phyloP scores from a whole-genome alignment of 768 basidiomycete genomes.

The Boletus reticulatus region DNA sequence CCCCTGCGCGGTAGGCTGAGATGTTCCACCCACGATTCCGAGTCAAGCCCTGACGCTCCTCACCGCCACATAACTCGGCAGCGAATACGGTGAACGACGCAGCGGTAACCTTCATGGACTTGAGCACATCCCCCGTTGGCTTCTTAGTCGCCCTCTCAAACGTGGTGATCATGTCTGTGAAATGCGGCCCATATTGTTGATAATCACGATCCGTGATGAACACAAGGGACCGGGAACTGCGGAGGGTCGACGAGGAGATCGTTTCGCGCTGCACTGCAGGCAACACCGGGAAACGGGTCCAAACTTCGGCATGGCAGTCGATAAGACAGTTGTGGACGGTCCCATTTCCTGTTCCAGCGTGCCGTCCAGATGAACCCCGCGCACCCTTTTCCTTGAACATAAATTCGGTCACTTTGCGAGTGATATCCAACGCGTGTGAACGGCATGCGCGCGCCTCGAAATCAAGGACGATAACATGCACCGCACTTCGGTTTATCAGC shows the following conservation, averaged over 20 bases:
- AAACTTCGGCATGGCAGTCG: constrained; percentile 54
- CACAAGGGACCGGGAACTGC: constrained; percentile 34
- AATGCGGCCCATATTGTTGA: constrained; percentile 40
- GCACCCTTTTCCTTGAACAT: constrained; percentile 46
- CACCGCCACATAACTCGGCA: constrained; percentile 5
- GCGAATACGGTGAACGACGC: constrained; percentile 29
- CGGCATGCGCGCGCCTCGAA: constrained; percentile 27
- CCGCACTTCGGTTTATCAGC: constrained; percentile 38
- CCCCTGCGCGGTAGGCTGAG: constrained; percentile 47
- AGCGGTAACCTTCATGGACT: constrained; percentile 35
- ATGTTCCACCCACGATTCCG: constrained; percentile 22
- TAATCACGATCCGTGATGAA: constrained; percentile 44
- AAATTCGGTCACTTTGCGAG: constrained; percentile 54
- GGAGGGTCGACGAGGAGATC: constrained; percentile 33
- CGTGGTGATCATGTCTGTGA: constrained; percentile 39
- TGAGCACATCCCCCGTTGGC: constrained; percentile 46
- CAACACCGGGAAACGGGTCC: constrained; percentile 59
- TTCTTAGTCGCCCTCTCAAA: constrained; percentile 54
- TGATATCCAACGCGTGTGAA: constrained; percentile 52
- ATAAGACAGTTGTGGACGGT: constrained; percentile 49
- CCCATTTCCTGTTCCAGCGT: neutral
- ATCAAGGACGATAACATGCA: constrained; percentile 45
- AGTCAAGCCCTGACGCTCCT: neutral
- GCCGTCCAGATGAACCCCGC: constrained; percentile 12
- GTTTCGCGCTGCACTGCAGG: constrained; percentile 51